These are phyloP conservation scores for Bertia moriformis DNA, from an alignment of 2,329 filamentous ascomycete genomes.

Conservation along the genomic window DNA sequence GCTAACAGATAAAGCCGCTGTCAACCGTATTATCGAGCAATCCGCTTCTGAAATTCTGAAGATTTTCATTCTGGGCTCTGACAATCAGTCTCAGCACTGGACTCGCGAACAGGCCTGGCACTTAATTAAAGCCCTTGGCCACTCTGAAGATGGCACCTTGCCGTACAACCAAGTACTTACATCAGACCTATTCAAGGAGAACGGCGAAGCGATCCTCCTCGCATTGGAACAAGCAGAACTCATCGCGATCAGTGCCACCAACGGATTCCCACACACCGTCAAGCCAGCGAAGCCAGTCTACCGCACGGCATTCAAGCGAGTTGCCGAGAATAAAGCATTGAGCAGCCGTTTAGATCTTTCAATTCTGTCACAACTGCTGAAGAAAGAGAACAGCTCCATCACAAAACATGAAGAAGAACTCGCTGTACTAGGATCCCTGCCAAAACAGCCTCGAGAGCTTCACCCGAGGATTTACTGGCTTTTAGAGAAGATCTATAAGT, in stretches of 20 bases:
- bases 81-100: conserved; percentile 26
- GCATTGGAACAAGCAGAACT: conserved; percentile 53
- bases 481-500: conserved; percentile 25
- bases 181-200: conserved; percentile 36
- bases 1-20: conserved; percentile 23
- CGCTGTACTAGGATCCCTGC: conserved; percentile 24
- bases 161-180: conserved; percentile 49
- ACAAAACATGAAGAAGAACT: conserved; percentile 34
- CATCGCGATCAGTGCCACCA: conserved; percentile 39
- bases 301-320: conserved; percentile 39
- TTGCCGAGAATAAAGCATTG: conserved; percentile 10
- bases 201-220: conserved; percentile 39
- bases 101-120: conserved; percentile 49
- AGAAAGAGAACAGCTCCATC: conserved; percentile 27
- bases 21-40: conserved; percentile 50
- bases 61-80: conserved; percentile 44
- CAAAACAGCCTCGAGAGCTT: conserved; percentile 25
- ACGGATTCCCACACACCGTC: conserved; percentile 43
- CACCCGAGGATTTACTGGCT: conserved; percentile 26
- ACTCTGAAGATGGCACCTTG: conserved; percentile 24
- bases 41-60: conserved; percentile 53
- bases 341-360: conserved; percentile 17
- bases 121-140: conserved; percentile 41
- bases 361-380: conserved; percentile 25
- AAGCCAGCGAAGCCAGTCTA: conserved; percentile 52